phyloP scores from a whole-genome alignment of 768 basidiomycete genomes.

The Pleurotus citrinopileatus region DNA sequence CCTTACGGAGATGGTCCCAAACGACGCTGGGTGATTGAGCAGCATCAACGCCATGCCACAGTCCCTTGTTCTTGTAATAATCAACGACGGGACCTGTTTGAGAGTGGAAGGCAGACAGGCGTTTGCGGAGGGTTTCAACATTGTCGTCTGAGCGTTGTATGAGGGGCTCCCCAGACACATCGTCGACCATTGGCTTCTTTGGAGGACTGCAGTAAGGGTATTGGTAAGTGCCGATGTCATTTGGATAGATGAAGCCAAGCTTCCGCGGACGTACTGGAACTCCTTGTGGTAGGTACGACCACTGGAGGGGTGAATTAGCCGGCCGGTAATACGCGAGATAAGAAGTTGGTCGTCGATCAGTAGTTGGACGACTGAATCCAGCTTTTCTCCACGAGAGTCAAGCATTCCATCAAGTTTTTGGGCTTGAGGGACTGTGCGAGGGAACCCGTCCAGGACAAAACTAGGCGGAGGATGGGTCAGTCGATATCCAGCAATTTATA shows the following conservation, averaged over 20 bases:
- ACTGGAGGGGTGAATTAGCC: slow-evolving; percentile 85
- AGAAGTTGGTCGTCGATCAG: slow-evolving; percentile 92
- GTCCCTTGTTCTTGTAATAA: slow-evolving; percentile 89
- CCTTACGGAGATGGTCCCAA: slow-evolving; percentile 76
- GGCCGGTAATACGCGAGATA: slow-evolving; percentile 96
- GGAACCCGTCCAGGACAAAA: slow-evolving; percentile 99
- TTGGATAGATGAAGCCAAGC: slow-evolving; percentile 7
- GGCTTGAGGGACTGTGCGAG: slow-evolving; percentile 94
- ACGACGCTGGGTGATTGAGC: slow-evolving; percentile 91
- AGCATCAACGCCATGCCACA: slow-evolving; percentile 91
- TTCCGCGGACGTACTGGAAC: slow-evolving; percentile 70
- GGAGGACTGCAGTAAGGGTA: slow-evolving; percentile 67
- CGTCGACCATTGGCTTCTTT: slow-evolving; percentile 93
- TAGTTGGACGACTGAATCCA: slow-evolving; percentile 91
- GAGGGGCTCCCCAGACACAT: slow-evolving; percentile 92
- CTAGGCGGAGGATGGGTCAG: slow-evolving; percentile 35
- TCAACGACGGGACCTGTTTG: slow-evolving; percentile 96
- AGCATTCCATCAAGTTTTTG: slow-evolving; percentile 96
- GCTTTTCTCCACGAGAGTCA: slow-evolving; percentile 71
- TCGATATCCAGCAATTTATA: background rate
- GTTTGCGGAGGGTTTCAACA: slow-evolving; percentile 89
- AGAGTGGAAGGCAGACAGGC: slow-evolving; percentile 83
- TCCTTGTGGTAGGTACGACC: slow-evolving; percentile 94
- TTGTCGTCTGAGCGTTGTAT: slow-evolving; percentile 99
- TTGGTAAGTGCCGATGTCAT: background rate